A percentile compares a stretch with the other conserved stretches of the same genome.
These are phyloP conservation scores for Takakia lepidozioides DNA, from an alignment of 225 moss, liverwort and hornwort genomes.

Conservation along the genomic window DNA sequence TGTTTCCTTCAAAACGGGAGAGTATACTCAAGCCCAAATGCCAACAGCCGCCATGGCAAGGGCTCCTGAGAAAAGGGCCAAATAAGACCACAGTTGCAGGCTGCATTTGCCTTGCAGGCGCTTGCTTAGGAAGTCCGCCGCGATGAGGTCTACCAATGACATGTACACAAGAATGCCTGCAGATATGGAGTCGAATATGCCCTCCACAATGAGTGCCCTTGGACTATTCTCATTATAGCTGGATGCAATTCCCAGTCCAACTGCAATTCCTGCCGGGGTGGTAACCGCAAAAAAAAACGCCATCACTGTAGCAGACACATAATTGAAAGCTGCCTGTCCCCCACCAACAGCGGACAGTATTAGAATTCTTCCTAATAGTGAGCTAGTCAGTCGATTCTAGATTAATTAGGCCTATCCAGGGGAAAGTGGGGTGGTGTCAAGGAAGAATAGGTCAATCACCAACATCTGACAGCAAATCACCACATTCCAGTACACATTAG, in stretches of 20 bases:
- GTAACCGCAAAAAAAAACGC: slow-evolving; percentile 68
- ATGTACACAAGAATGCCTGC: slow-evolving; percentile 80
- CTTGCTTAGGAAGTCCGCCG: slow-evolving; percentile 56
- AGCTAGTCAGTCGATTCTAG: too few species aligned
- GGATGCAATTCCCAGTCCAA: slow-evolving; percentile 56
- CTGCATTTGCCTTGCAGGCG: slow-evolving; percentile 37
- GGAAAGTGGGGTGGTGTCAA: too few species aligned
- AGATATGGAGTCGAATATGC: slow-evolving; percentile 68
- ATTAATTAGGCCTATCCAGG: too few species aligned
- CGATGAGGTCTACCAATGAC: slow-evolving; percentile 81
- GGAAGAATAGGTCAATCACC: too few species aligned
- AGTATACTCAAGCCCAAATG: slow-evolving; percentile 58
- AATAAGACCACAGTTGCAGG: slow-evolving; percentile 41
- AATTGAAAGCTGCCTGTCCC: slow-evolving; percentile 46
- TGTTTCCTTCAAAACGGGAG: too few species aligned
- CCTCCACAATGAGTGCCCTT: slow-evolving; percentile 59
- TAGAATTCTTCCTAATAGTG: too few species aligned
- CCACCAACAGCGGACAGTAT: too few species aligned
- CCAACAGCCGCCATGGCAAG: slow-evolving; percentile 76
- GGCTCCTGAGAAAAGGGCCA: slow-evolving; percentile 49
- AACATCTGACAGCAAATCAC: too few species aligned
- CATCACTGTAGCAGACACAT: slow-evolving; percentile 40
- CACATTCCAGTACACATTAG: too few species aligned
- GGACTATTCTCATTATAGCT: slow-evolving; percentile 43
- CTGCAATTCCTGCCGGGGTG: slow-evolving; percentile 65